A percentile compares a stretch with the other conserved stretches of the same genome.
phyloP scores from a whole-genome alignment of 2,329 filamentous ascomycete species.

The Geoglossum cookeanum region DNA sequence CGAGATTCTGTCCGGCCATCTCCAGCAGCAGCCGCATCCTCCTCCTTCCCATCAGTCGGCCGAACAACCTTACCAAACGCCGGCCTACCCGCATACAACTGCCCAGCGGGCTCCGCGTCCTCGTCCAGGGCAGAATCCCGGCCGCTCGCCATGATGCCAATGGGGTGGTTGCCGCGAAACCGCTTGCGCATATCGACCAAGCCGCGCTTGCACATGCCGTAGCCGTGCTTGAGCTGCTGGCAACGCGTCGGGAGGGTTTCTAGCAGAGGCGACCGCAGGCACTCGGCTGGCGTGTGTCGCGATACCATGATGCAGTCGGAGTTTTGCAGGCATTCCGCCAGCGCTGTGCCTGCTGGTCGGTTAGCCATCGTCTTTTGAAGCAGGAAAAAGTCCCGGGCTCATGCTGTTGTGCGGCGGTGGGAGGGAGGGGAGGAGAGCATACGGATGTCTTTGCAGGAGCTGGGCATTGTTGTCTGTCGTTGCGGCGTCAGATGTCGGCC shows the following conservation, averaged over 20 bases:
- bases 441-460: conserved; percentile 95
- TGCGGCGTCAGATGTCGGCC: neutral
- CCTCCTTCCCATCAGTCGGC: conserved; percentile 3
- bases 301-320: conserved; percentile 93
- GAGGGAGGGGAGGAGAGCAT: conserved; percentile 21
- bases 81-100: conserved; percentile 62
- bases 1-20: neutral
- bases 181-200: conserved; percentile 98
- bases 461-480: conserved; percentile 44
- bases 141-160: conserved; percentile 26
- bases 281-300: conserved; percentile 71
- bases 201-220: conserved; percentile 87
- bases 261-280: conserved; percentile 63
- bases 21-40: neutral
- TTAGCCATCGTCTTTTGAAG: neutral
- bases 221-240: conserved; percentile 81
- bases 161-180: conserved; percentile 83
- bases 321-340: conserved; percentile 87
- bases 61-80: conserved; percentile 33
- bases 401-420: neutral
- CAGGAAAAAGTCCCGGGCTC: too few species aligned
- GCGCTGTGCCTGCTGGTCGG: conserved; percentile 50
- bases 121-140: conserved; percentile 37
- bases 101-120: conserved; percentile 34
- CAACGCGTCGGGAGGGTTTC: conserved; percentile 72